Evolutionary conservation across 2,329 filamentous ascomycete species (phyloP), one percentile per base, ranked within the genome.

Genomic region (Botrytis tulipae): DNA sequence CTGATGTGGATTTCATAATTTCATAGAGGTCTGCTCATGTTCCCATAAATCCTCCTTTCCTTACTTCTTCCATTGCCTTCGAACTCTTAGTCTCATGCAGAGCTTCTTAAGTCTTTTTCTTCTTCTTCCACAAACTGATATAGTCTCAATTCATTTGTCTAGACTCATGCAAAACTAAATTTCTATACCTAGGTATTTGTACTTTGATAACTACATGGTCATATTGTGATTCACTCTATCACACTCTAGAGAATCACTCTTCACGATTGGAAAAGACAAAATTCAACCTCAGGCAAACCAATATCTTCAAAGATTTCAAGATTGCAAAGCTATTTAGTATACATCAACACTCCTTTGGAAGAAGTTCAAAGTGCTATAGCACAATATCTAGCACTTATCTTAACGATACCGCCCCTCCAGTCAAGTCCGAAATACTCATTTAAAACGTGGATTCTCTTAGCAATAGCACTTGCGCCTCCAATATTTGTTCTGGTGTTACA

Each of bases 61-160:
- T 51, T 9, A 12, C 25, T n/a, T 51, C 22, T 25, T 51, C 4
- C 10, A n/a, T 4, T 51, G 0, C 3, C 10, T 51, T 9, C 16
- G 3, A 22, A 48, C 44, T 48, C 44, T 22, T 8, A 10, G 8
- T 9, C 20, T 46, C 7, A 46, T 46, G 6, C 8, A 20, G 7
- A 46, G 18, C 44, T 46, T 46, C 18, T 46, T 46, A 9, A 20
- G 7, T n/a, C n/a, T n/a, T n/a, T n/a, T n/a, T n/a, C n/a, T n/a
- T 46, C 18, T 22, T 46, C 18, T 20, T 20, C 18, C 44, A 46
- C 7, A 46, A 46, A 46, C 18, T 46, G 7, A 0, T 20, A 9
- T 46, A 7, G 0, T 20, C 0, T 0, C 0, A 9, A 46, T 46
- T 0, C 7, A 48, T 48, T 22, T 1, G 7, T 48, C 8, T 48